Percentiles rank a stretch among this genome's conserved stretches.
phyloP scores from a whole-genome alignment of 2,329 filamentous ascomycete species.

The Diaporthe longicolla region DNA sequence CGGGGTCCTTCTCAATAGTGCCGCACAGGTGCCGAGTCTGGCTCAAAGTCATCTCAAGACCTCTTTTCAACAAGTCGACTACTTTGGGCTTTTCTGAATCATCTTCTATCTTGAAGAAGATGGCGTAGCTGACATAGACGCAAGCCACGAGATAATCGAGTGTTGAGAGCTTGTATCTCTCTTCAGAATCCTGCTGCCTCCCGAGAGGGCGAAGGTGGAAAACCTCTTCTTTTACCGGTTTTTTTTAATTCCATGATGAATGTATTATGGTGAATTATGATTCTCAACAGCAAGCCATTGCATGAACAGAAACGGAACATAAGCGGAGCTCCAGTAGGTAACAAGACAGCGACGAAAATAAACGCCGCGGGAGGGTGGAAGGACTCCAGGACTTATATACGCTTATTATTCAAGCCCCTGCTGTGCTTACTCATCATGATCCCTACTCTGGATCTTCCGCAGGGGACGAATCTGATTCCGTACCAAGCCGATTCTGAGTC shows the following conservation, averaged over 20 bases:
- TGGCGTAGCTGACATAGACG: slow-evolving; percentile 55
- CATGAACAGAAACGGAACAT: too few species aligned
- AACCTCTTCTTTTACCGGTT: slow-evolving; percentile 35
- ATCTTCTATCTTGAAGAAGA: slow-evolving; percentile 56
- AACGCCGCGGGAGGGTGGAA: too few species aligned
- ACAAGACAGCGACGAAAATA: background rate
- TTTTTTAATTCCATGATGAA: background rate
- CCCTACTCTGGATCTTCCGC: background rate
- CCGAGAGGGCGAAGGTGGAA: slow-evolving; percentile 51
- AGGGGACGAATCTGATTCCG: background rate
- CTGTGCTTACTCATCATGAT: background rate
- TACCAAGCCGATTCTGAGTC: background rate
- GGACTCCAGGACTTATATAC: too few species aligned
- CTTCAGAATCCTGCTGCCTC: slow-evolving; percentile 54
- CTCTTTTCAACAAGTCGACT: slow-evolving; percentile 45
- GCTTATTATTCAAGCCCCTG: too few species aligned
- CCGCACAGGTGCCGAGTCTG: slow-evolving; percentile 54
- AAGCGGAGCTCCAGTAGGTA: accelerated
- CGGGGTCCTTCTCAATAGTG: slow-evolving; percentile 55
- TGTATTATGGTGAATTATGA: background rate
- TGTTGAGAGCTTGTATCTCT: slow-evolving; percentile 54
- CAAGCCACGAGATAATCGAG: slow-evolving; percentile 53
- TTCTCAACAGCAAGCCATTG: too few species aligned
- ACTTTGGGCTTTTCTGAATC: slow-evolving; percentile 45
- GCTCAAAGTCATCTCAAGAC: slow-evolving; percentile 46